Percentiles rank a stretch among this genome's conserved stretches.
Conservation (phyloP, 2,329 filamentous ascomycete genomes). For the Elsinoe batatas region DNA sequence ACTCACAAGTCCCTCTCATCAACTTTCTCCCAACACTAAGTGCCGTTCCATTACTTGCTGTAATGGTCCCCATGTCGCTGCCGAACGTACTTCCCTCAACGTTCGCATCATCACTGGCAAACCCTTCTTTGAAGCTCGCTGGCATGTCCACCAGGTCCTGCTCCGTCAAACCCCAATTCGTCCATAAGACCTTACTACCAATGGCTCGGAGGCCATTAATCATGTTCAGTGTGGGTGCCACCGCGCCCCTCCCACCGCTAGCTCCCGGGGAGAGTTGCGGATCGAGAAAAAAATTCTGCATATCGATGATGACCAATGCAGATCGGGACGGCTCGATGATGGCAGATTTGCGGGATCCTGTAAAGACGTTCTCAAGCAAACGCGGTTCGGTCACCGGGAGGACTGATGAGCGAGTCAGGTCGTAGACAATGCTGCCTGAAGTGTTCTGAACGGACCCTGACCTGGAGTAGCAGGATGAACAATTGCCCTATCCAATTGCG, state of each 20-base stretch:
- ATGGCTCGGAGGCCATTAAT: constrained; percentile 21
- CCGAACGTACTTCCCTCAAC: constrained; percentile 22
- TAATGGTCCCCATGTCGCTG: constrained; percentile 24
- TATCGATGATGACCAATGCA: constrained; percentile 24
- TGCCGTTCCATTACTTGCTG: constrained; percentile 18
- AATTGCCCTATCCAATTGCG: too few relatives aligned
- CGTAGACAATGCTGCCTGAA: constrained; percentile 20
- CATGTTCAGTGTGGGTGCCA: constrained; percentile 24
- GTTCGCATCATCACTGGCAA: constrained; percentile 18
- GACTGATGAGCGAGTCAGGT: constrained; percentile 25
- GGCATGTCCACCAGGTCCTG: constrained; percentile 25
- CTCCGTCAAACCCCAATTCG: constrained; percentile 25
- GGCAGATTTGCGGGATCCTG: constrained; percentile 20
- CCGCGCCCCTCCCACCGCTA: constrained; percentile 15
- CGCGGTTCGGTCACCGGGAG: constrained; percentile 23
- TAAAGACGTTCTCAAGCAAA: constrained; percentile 21
- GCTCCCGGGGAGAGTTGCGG: constrained; percentile 22
- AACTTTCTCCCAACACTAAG: constrained; percentile 23
- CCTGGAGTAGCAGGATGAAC: too few relatives aligned
- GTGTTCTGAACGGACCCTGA: constrained; percentile 16
- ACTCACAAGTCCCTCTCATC: constrained; percentile 20
- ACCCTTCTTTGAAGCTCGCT: constrained; percentile 22
- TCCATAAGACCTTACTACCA: constrained; percentile 24
- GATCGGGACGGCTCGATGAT: constrained; percentile 22
- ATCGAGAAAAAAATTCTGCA: constrained; percentile 27